Conservation (phyloP, 305 asterid genomes). For the Fraxinus dipetala region DNA sequence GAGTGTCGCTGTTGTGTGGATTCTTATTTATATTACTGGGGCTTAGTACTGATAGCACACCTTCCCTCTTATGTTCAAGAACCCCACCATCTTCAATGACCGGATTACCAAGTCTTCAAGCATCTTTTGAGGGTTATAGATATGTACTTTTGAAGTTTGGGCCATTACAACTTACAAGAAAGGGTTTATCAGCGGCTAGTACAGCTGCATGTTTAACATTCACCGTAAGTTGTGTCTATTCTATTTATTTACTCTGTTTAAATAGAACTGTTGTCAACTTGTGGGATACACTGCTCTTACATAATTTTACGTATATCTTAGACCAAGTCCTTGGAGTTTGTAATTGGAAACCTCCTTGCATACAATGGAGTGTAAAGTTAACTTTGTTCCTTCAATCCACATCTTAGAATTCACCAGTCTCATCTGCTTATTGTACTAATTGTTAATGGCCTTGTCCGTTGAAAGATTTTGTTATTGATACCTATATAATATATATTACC, state of each 20-base stretch:
- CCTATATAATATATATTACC: not conserved
- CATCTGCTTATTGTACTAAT: not conserved
- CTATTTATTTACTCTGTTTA: not conserved
- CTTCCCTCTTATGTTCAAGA: conserved; percentile 75
- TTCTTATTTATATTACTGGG: conserved; percentile 79
- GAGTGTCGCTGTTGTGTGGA: conserved; percentile 75
- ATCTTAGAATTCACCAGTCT: not conserved
- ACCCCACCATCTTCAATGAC: conserved; percentile 73
- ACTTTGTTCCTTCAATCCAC: not conserved
- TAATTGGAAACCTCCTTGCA: not conserved
- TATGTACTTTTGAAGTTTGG: conserved; percentile 75
- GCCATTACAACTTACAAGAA: conserved; percentile 73
- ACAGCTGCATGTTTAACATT: conserved; percentile 89
- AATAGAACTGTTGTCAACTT: not conserved
- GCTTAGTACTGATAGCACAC: conserved; percentile 75
- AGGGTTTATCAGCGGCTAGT: conserved; percentile 75
- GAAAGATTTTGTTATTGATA: not conserved
- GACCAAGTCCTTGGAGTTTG: not conserved
- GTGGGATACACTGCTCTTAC: not conserved
- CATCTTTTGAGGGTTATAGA: conserved; percentile 70
- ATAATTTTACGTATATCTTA: not conserved
- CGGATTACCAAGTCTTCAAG: conserved; percentile 52
- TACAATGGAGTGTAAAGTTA: not conserved
- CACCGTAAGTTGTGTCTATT: conserved; percentile 52
- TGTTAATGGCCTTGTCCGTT: not conserved